Percentiles rank a stretch among this genome's conserved stretches.
These are phyloP conservation scores for Cladophialophora yegresii DNA, from an alignment of 2,329 filamentous ascomycete species.

Conservation along the genomic window DNA sequence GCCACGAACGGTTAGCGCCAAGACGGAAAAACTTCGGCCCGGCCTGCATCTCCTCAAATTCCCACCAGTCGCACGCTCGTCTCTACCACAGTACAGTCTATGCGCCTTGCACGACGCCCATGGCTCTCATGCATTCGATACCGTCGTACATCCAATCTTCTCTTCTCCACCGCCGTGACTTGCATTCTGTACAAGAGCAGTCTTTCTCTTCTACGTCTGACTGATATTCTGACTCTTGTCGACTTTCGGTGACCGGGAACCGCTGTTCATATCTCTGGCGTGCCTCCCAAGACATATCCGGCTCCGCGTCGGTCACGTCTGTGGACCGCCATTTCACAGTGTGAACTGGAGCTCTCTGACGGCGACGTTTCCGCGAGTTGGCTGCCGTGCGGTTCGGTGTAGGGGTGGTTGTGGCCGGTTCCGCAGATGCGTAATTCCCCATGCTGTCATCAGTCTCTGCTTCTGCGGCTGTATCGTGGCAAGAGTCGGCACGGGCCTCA, in stretches of 20 bases:
- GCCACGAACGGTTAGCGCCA: background rate
- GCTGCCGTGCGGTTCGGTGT: background rate
- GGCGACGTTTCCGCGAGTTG: background rate
- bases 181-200: constrained; percentile 12
- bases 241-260: background rate
- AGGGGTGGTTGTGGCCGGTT: background rate
- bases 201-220: background rate
- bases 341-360: background rate
- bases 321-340: background rate
- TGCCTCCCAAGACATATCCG: constrained; percentile 1
- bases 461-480: background rate
- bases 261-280: constrained; percentile 3
- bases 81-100: too few species aligned
- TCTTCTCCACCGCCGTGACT: constrained; percentile 6
- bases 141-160: background rate
- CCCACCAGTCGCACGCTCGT: too few species aligned
- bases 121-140: background rate
- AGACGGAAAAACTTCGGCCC: background rate
- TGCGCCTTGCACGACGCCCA: too few species aligned
- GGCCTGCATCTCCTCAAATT: too few species aligned
- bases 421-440: background rate
- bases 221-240: background rate
- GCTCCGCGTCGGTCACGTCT: background rate
- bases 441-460: background rate
- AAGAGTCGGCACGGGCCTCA: background rate